Conservation (phyloP, 768 basidiomycete genomes). For the Amanita rubescens region DNA sequence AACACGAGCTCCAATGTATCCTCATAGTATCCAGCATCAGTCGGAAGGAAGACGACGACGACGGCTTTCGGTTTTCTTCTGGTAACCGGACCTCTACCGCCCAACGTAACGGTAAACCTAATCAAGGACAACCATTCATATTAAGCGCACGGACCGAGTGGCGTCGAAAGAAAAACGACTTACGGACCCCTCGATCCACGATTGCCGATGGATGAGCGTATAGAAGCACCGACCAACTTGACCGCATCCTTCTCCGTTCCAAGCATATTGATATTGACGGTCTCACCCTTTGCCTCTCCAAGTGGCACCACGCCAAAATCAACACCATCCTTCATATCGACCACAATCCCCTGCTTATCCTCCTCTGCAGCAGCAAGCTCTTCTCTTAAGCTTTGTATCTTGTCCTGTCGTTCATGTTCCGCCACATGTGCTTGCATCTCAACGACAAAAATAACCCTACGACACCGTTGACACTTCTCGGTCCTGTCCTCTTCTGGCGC, state of each 20-base stretch:
- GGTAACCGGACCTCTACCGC: conserved; percentile 23
- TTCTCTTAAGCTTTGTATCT: conserved; percentile 21
- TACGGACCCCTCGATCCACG: conserved; percentile 20
- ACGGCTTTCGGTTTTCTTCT: conserved; percentile 20
- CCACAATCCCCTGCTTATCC: conserved; percentile 40
- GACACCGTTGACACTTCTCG: conserved; percentile 19
- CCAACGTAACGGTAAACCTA: conserved; percentile 27
- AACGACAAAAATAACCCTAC: conserved; percentile 14
- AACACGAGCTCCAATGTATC: conserved; percentile 45
- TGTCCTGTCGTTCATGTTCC: conserved; percentile 22
- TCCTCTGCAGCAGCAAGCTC: conserved; percentile 33
- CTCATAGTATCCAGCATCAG: conserved; percentile 36
- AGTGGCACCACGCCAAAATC: conserved; percentile 41
- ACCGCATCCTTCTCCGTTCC: conserved; percentile 17
- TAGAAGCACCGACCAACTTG: conserved; percentile 16
- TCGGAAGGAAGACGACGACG: conserved; percentile 24
- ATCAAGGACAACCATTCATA: neutral
- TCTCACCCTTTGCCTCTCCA: conserved; percentile 16
- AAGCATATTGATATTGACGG: conserved; percentile 18
- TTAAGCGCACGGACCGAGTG: no score
- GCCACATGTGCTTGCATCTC: conserved; percentile 23
- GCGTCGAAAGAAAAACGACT: conserved; percentile 7
- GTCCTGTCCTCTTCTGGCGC: conserved; percentile 7
- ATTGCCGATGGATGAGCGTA: conserved; percentile 16
- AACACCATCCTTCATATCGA: conserved; percentile 31